Evolutionary conservation across 768 basidiomycete species (phyloP), one percentile per base, ranked within the genome.

Genomic region (Termitomyces sp.): DNA sequence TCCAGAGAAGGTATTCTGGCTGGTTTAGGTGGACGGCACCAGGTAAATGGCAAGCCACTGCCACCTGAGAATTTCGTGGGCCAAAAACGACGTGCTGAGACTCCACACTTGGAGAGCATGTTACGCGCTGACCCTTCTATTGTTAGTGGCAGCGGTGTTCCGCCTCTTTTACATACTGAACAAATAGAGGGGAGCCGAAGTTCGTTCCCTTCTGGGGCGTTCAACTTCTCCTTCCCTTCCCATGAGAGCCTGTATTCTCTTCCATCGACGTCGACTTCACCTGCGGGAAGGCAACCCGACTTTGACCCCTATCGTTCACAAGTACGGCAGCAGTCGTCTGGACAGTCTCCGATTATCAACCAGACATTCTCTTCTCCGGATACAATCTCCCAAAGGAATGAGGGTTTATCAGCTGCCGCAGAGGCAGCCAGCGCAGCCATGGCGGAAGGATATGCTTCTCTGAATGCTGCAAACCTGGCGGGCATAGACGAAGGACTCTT

Each of bases 31-130:
- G 87, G 87, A 56, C 79, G 90, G 50, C 90, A 92, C 73, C 88
- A 91, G 69, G 85, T 90, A 61, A 88, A 92, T 68, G 88, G 88
- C 36, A 87, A 86, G 68, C 85, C 90, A 39, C 70, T 85, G 61
- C 77, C 82, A 44, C 81, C 84, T 56, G 87, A 87, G 63, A 82
- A 79, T 68, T 68, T 84, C 51, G 71, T 84, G 63, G 88, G 87
- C 31, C 85, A 81, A 60, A 94, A 93, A 73, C 85, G 92, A 51
- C 84, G 86, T 46, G 92, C 92, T 12, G 90, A 92, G 57, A 77
- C 84, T n/a, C 86, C 89, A 39, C 91, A 90, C 65, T 81, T 76
- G 54, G 91, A 93, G 69, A 89, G 87, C 66, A 80, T 90, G 74
- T 70, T 93, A 55, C 86, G 90, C 47, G 88, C 82, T 49, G 91